These are phyloP conservation scores for Pelagomonas calceolata DNA, from an alignment of 108 stramenopile species.

Conservation along the genomic window DNA sequence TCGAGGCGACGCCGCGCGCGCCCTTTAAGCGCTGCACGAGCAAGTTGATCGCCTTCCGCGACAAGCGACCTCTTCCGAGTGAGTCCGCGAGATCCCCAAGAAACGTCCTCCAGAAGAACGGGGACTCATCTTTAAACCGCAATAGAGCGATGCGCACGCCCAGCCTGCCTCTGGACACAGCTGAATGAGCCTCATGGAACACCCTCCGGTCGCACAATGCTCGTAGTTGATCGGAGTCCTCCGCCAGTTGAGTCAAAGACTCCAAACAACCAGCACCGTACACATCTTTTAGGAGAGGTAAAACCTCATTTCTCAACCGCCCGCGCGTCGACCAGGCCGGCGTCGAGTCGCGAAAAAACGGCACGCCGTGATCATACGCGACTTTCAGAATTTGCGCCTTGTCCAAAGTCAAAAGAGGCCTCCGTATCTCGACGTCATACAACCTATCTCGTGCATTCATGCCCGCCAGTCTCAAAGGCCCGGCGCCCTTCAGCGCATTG, in stretches of 20 bases:
- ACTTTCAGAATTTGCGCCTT: slow-evolving; percentile 70
- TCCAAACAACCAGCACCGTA: slow-evolving; percentile 46
- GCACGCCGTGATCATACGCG: slow-evolving; percentile 81
- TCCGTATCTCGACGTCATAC: slow-evolving; percentile 70
- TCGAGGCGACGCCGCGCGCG: neutral
- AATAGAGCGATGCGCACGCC: neutral
- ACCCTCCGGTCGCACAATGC: neutral
- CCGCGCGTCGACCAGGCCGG: slow-evolving; percentile 91
- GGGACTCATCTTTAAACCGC: neutral
- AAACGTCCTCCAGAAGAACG: neutral
- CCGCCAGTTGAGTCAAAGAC: neutral
- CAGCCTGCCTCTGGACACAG: neutral
- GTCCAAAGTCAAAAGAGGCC: slow-evolving; percentile 71
- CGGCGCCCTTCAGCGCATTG: slow-evolving; percentile 81
- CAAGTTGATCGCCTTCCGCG: neutral
- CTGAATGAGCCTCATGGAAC: neutral
- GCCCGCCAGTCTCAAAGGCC: slow-evolving; percentile 70
- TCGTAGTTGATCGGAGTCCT: neutral
- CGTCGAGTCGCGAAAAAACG: slow-evolving; percentile 88
- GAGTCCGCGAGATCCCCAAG: neutral
- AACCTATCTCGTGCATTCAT: slow-evolving; percentile 35
- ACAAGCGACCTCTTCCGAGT: neutral
- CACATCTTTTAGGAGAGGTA: slow-evolving; percentile 79
- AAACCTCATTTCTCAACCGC: slow-evolving; percentile 75
- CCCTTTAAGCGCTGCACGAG: neutral